A percentile compares a stretch with the other conserved stretches of the same genome.
Conservation (phyloP, 306 rosid species). For the Astragalus glycyphyllos region DNA sequence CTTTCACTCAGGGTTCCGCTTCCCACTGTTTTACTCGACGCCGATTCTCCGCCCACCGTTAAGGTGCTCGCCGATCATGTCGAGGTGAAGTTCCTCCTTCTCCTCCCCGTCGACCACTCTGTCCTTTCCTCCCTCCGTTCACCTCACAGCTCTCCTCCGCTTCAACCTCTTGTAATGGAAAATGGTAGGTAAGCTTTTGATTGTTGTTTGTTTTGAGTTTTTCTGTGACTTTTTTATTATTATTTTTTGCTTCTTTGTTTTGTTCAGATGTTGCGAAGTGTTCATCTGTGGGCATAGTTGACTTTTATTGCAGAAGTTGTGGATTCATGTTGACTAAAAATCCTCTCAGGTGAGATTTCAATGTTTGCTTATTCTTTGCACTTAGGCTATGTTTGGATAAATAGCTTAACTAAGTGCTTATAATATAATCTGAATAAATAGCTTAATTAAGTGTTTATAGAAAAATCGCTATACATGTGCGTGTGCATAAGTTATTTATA, state of each 20-base stretch:
- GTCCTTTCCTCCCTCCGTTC: conserved; percentile 54
- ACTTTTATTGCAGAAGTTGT: conserved; percentile 78
- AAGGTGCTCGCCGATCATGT: conserved; percentile 70
- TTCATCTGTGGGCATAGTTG: conserved; percentile 61
- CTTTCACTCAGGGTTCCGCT: conserved; percentile 70
- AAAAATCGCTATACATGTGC: too few relatives aligned
- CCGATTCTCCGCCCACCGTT: conserved; percentile 60
- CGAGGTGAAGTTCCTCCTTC: conserved; percentile 77
- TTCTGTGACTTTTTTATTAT: background rate
- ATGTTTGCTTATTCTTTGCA: background rate
- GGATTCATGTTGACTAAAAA: conserved; percentile 61
- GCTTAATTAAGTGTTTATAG: too few relatives aligned
- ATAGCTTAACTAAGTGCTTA: too few relatives aligned
- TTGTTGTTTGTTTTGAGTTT: background rate
- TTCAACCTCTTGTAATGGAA: conserved; percentile 52
- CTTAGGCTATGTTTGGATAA: background rate
- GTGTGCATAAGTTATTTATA: too few relatives aligned
- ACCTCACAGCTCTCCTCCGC: conserved; percentile 15
- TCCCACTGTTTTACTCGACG: conserved; percentile 73
- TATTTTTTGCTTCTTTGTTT: conserved; percentile 23
- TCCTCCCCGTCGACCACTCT: conserved; percentile 84
- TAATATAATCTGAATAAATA: too few relatives aligned
- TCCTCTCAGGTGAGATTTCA: conserved; percentile 62
- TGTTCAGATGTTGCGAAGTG: conserved; percentile 62
- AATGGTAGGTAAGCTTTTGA: conserved; percentile 54